Evolutionary conservation across 306 rosid genomes (phyloP).

Genomic region (Trifolium fragiferum): DNA sequence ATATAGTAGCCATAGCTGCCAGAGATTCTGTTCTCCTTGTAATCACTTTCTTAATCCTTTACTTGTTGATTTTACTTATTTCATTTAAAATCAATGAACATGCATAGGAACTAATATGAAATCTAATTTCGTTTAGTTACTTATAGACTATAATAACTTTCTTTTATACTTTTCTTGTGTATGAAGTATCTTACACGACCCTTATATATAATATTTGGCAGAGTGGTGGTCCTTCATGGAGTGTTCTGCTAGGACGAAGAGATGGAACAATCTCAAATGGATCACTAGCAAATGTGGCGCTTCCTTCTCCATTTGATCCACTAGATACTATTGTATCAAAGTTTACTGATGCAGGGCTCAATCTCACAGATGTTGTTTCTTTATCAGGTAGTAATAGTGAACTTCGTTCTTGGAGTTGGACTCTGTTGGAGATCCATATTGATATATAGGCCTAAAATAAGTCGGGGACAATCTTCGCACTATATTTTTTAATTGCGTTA

Average conservation of each 20-base stretch:
- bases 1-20: constrained; percentile 78
- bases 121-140: too few species aligned
- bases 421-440: background rate
- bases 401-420: background rate
- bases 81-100: constrained; percentile 10
- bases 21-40: constrained; percentile 83
- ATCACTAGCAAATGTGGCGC: constrained; percentile 49
- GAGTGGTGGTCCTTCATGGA: constrained; percentile 89
- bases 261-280: constrained; percentile 71
- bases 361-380: constrained; percentile 65
- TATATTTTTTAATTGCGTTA: background rate
- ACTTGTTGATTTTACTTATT: background rate
- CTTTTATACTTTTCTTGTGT: too few species aligned
- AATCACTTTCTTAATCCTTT: constrained; percentile 18
- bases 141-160: too few species aligned
- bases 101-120: background rate
- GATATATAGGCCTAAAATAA: background rate
- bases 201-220: constrained; percentile 36
- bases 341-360: constrained; percentile 62
- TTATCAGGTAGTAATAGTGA: constrained; percentile 73
- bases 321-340: constrained; percentile 49
- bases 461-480: background rate
- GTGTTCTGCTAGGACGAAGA: constrained; percentile 71
- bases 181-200: too few species aligned
- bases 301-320: constrained; percentile 72